Evolutionary conservation across 2,329 filamentous ascomycete species (phyloP), one percentile per base, ranked within the genome.

Genomic region (Fusarium circinatum): DNA sequence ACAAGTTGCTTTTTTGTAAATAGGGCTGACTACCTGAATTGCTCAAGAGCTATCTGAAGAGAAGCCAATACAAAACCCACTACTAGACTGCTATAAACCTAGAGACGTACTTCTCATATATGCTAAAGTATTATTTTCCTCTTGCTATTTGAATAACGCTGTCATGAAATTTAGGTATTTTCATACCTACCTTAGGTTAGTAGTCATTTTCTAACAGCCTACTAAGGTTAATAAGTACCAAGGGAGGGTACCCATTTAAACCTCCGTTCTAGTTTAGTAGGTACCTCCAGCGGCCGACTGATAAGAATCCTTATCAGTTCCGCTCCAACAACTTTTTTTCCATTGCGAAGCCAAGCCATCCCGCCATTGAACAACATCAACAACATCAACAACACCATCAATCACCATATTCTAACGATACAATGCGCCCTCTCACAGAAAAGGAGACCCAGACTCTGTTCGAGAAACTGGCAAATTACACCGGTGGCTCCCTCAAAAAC

Each of bases 401-500:
- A 68, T 52, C 28, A 66, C 60, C 70, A 68, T 54, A 73, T 42
- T 44, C 65, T 22, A 34, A 26, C 59, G 56, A 62, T 77, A 89
- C 78, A 52, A 97, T 97, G 94, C 90, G 94, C 63, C 90, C 92
- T 59, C 90, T 98, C 75, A 96, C 94, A 64, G 94, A 94, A 82
- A 84, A 86, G 80, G 93, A 95, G 84, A 93, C 92, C 66, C 90
- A 93, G 82, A 93, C 93, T 4, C 90, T 98, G 78, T 97, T 98
- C 84, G 90, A 92, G 77, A 98, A 98, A 86, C 90, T 99, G 45
- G 96, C 96, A 66, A 94, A 95, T 83, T 99, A 98, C 86, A 96
- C 94, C 30, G 95, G 95, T 76, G 90, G 89, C 78, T 95, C 93
- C 24, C 89, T 98, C 76, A 96, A 95, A 83, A 91, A 94, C 83